Evolutionary conservation across 2,329 filamentous ascomycete genomes (phyloP).

Genomic region (Neoarthrinium moseri): DNA sequence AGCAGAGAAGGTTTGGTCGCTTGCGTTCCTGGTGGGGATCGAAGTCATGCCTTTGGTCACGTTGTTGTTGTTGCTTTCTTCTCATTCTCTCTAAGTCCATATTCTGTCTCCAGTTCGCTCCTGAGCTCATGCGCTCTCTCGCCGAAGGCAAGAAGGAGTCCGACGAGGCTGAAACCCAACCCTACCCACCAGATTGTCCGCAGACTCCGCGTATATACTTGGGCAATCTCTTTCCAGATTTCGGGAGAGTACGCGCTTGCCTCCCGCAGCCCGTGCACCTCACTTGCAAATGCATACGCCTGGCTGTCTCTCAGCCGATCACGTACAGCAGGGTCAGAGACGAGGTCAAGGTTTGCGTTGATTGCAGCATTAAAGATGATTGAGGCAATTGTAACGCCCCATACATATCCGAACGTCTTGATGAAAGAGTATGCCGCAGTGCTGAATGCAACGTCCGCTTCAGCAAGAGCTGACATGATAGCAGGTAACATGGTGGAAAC

Average conservation of each 20-base stretch:
- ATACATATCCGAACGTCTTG: constrained; percentile 29
- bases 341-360: not conserved
- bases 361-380: constrained; percentile 30
- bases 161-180: not conserved
- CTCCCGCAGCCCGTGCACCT: not conserved
- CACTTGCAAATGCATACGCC: not conserved
- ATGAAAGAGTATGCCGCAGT: not conserved
- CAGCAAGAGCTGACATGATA: constrained; percentile 30
- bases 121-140: not conserved
- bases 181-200: not conserved
- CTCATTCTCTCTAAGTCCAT: constrained; percentile 1
- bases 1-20: too few species aligned
- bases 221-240: not conserved
- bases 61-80: not conserved
- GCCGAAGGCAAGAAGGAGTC: not conserved
- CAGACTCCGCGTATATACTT: not conserved
- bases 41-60: not conserved
- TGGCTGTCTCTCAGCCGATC: not conserved
- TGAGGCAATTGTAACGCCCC: constrained; percentile 40
- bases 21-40: too few species aligned
- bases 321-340: not conserved
- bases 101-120: not conserved
- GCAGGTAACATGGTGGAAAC: constrained; percentile 37
- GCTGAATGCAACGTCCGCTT: constrained; percentile 20
- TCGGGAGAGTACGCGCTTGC: not conserved